These are phyloP conservation scores for Saturnispora sanitii DNA, from an alignment of 805 yeast species.

Conservation along the genomic window DNA sequence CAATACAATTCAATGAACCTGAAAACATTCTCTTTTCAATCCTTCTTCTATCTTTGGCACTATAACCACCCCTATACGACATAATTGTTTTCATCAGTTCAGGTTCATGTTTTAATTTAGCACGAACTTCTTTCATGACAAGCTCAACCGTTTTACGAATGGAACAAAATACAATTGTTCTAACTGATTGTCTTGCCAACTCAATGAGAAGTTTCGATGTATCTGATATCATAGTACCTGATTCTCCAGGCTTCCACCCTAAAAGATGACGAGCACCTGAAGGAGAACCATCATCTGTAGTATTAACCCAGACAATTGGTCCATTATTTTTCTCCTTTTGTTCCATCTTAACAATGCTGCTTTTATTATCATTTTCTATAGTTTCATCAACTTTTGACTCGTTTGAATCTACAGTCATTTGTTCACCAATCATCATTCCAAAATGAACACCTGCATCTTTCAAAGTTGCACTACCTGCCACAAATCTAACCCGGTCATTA, in stretches of 20 bases:
- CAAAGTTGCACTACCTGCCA: constrained; percentile 93
- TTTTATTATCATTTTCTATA: neutral
- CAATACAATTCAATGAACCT: constrained; percentile 75
- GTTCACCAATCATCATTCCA: constrained; percentile 62
- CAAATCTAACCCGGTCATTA: constrained; percentile 48
- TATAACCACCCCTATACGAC: constrained; percentile 94
- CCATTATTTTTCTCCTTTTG: constrained; percentile 16
- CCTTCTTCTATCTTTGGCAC: constrained; percentile 72
- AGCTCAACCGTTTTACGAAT: constrained; percentile 81
- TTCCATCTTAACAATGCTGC: neutral
- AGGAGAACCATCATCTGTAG: constrained; percentile 74
- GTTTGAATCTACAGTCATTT: constrained; percentile 9
- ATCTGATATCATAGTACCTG: constrained; percentile 60
- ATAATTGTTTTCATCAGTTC: constrained; percentile 55
- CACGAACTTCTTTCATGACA: constrained; percentile 72
- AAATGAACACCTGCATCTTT: constrained; percentile 66
- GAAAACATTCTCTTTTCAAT: constrained; percentile 87
- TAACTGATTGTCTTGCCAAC: constrained; percentile 50
- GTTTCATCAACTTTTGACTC: neutral
- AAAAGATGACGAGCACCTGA: constrained; percentile 64
- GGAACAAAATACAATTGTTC: constrained; percentile 85
- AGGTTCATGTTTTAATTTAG: constrained; percentile 35
- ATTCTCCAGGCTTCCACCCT: constrained; percentile 81
- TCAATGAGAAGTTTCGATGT: constrained; percentile 67
- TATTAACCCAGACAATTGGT: constrained; percentile 43